phyloP scores from a whole-genome alignment of 106 monocot species.

The Allium sativum region DNA sequence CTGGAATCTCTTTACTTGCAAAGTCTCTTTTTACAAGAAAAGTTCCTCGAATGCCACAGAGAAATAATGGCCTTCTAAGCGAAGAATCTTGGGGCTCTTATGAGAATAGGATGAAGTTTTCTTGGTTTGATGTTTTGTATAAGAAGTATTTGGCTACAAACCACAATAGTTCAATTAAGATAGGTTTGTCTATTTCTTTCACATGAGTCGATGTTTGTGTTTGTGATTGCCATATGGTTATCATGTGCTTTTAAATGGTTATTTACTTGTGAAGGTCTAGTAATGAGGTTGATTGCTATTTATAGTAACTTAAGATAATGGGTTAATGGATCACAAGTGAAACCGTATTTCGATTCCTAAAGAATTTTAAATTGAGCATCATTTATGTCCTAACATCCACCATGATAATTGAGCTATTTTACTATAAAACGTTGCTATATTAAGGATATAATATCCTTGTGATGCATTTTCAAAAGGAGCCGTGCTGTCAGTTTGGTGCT shows the following conservation, averaged over 20 bases:
- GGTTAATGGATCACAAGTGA: not conserved
- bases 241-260: not conserved
- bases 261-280: not conserved
- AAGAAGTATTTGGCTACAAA: slow-evolving; percentile 25
- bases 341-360: not conserved
- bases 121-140: slow-evolving; percentile 26
- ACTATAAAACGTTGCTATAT: too few species aligned
- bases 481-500: too few species aligned
- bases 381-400: too few species aligned
- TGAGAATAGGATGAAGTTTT: slow-evolving; percentile 29
- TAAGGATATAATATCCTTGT: too few species aligned
- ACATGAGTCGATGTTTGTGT: not conserved
- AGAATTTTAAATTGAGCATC: too few species aligned
- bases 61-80: slow-evolving; percentile 10
- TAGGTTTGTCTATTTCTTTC: slow-evolving; percentile 32
- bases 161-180: slow-evolving; percentile 19
- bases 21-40: slow-evolving; percentile 59
- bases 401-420: too few species aligned
- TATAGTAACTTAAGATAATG: not conserved
- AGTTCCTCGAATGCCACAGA: slow-evolving; percentile 15
- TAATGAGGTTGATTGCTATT: not conserved
- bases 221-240: not conserved
- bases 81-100: slow-evolving; percentile 16
- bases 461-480: too few species aligned
- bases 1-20: slow-evolving; percentile 51